phyloP scores from a whole-genome alignment of 1,284 basidiomycete genomes.

The Polyporus tsugae region DNA sequence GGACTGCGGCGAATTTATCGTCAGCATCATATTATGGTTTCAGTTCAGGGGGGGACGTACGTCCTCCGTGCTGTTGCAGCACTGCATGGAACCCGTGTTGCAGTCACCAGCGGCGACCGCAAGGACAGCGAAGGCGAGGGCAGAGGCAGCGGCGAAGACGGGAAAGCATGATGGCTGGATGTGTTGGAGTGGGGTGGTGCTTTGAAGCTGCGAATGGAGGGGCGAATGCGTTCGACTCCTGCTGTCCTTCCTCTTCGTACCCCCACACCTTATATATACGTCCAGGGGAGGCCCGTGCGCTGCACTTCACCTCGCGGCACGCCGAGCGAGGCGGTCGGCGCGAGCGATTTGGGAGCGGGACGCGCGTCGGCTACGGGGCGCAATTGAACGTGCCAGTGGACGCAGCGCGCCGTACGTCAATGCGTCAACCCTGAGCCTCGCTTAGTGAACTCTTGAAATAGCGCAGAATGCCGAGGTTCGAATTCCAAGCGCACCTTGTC shows the following conservation, averaged over 20 bases:
- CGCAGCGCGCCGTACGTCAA: background rate
- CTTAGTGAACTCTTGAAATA: background rate
- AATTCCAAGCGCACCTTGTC: background rate
- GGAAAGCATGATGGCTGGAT: conserved; percentile 18
- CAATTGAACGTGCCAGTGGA: background rate
- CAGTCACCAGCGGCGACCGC: conserved; percentile 27
- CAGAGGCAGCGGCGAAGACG: conserved; percentile 20
- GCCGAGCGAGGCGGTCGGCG: background rate
- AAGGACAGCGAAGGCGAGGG: conserved; percentile 21
- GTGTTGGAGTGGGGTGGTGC: background rate
- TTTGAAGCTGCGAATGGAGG: background rate
- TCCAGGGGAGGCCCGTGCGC: background rate
- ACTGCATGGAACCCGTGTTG: conserved; percentile 33
- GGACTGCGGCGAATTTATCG: background rate
- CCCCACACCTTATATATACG: background rate
- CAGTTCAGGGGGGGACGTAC: conserved; percentile 13
- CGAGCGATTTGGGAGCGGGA: background rate
- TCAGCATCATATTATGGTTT: background rate
- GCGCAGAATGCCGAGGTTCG: background rate
- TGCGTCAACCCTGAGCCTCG: background rate
- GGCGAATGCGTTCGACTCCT: background rate
- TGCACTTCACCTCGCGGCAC: background rate
- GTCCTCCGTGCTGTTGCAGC: conserved; percentile 29
- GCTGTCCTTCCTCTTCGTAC: background rate
- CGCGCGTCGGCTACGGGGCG: background rate